These are phyloP conservation scores for Ceratocystis cubensis DNA, from an alignment of 2,329 filamentous ascomycete genomes.

Conservation along the genomic window DNA sequence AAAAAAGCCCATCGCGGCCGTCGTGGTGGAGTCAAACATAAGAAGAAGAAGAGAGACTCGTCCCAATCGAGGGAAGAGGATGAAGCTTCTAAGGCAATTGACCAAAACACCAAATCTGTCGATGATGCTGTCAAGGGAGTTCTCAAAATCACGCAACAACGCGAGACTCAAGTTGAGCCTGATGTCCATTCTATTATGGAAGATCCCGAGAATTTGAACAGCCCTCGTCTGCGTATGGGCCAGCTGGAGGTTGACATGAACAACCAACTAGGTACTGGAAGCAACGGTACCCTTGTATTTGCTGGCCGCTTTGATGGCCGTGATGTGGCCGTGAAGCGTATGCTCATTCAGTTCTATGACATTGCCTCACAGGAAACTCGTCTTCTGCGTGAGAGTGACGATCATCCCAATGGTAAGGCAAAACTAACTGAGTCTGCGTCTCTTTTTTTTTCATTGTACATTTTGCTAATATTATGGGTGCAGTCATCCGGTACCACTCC, in stretches of 20 bases:
- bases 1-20: conserved; percentile 58
- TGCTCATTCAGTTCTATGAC: conserved; percentile 92
- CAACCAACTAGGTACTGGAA: conserved; percentile 60
- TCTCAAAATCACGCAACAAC: conserved; percentile 43
- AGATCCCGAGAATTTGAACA: conserved; percentile 48
- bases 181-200: conserved; percentile 47
- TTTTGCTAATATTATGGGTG: conserved; percentile 24
- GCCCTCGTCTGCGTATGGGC: conserved; percentile 48
- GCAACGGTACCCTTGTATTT: conserved; percentile 94
- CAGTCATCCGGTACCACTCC: conserved; percentile 89
- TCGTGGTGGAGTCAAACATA: conserved; percentile 58
- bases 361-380: conserved; percentile 90
- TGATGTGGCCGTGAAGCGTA: conserved; percentile 88
- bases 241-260: conserved; percentile 53
- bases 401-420: conserved; percentile 66
- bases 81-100: conserved; percentile 23
- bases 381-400: conserved; percentile 80
- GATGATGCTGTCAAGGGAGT: conserved; percentile 51
- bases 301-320: conserved; percentile 88
- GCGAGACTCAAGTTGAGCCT: conserved; percentile 39
- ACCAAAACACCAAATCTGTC: conserved; percentile 29
- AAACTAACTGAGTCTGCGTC: not conserved
- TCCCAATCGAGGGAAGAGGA: conserved; percentile 41
- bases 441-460: not conserved
- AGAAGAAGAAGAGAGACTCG: conserved; percentile 42